These are phyloP conservation scores for Phytophthora sp. DNA, from an alignment of 352 stramenopile genomes.

Conservation along the genomic window DNA sequence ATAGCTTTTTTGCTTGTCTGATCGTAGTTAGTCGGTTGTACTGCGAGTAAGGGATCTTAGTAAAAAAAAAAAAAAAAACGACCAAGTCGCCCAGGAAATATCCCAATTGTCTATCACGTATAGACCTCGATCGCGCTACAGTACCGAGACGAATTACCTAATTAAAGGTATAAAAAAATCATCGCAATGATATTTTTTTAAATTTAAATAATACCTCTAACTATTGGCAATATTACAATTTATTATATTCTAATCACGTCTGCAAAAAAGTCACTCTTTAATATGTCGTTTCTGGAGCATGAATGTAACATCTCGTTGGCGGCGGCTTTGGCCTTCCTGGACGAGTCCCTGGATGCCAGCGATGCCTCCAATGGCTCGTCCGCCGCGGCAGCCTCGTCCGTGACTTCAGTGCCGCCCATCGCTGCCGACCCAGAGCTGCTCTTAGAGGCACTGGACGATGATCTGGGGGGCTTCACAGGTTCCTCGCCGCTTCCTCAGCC, in stretches of 20 bases:
- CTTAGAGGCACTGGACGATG: slow-evolving; percentile 19
- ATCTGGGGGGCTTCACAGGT: not conserved
- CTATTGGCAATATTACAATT: no score
- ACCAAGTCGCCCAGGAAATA: no score
- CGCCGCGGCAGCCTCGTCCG: not conserved
- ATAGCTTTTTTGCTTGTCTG: no score
- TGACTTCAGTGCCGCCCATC: not conserved
- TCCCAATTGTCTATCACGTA: no score
- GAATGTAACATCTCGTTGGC: slow-evolving; percentile 25
- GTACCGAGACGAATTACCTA: no score
- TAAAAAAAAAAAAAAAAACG: no score
- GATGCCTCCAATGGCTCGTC: not conserved
- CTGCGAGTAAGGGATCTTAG: no score
- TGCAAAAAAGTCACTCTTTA: not conserved
- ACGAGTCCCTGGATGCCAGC: slow-evolving; percentile 15
- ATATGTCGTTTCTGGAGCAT: slow-evolving; percentile 28
- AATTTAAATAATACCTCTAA: not conserved
- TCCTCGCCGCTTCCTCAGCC: not conserved
- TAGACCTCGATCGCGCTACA: no score
- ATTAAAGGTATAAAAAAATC: no score
- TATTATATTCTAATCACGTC: no score
- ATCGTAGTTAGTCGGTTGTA: no score
- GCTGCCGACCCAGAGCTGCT: slow-evolving; percentile 9
- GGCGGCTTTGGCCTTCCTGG: slow-evolving; percentile 35
- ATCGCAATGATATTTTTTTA: no score